Evolutionary conservation across 108 stramenopile species (phyloP).

Genomic region (Nitzschia sp.): DNA sequence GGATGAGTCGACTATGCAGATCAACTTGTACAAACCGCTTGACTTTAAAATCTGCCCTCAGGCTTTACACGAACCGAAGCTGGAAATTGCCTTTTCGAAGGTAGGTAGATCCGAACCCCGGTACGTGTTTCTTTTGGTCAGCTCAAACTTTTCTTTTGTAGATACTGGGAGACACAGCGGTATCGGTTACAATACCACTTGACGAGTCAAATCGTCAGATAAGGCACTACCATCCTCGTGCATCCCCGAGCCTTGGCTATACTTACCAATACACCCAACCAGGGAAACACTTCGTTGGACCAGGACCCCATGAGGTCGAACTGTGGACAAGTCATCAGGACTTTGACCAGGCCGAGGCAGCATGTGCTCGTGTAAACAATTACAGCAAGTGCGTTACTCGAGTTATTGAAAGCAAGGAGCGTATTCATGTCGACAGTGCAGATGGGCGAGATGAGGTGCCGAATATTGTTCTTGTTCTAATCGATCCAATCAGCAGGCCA

Average conservation of each 20-base stretch:
- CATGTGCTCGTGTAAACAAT: neutral
- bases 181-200: neutral
- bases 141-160: too few species aligned
- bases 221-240: neutral
- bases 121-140: too few species aligned
- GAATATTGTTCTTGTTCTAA: constrained; percentile 48
- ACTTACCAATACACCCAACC: neutral
- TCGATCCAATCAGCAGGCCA: constrained; percentile 51
- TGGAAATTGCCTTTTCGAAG: constrained; percentile 8
- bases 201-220: neutral
- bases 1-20: constrained; percentile 11
- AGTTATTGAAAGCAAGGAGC: neutral
- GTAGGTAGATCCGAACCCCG: too few species aligned
- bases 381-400: constrained; percentile 19
- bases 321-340: neutral
- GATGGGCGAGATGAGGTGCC: neutral
- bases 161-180: neutral
- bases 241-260: neutral
- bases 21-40: constrained; percentile 12
- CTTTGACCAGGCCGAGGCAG: neutral
- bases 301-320: neutral
- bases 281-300: neutral
- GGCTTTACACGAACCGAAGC: neutral
- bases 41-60: constrained; percentile 9
- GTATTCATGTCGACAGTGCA: neutral